Evolutionary conservation across 1,284 basidiomycete species (phyloP), one percentile per base, ranked within the genome.

Genomic region (Malassezia obtusa): DNA sequence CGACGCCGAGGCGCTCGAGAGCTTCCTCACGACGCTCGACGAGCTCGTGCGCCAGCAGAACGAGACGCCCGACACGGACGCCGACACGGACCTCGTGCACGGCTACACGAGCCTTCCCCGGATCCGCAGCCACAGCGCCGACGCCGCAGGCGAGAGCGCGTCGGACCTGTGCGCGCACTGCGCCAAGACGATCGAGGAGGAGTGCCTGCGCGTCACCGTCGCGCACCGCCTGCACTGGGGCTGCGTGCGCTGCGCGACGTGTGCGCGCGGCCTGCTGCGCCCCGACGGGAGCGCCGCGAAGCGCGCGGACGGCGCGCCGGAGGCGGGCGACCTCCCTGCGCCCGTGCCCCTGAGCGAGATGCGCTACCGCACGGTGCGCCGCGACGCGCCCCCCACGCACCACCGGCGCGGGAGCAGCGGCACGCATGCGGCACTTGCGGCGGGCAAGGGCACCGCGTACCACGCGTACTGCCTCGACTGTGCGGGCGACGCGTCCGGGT

Each of bases 141-240:
- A 64, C 24, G 57, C 60, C 14, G 25, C 10, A 5, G 59, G 73
- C 50, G n/a, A 17, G 17, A 19, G 15, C n/a, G 71, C 75, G 3
- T 76, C 76, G n/a, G 94, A 98, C 77, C 81, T 91, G 32, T 99
- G 94, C 71, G 82, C 88, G 43, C 84, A 82, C 61, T 99, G 94
- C 74, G 81, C 81, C 36, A 79, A 84, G 59, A 92, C 91, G 0
- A 87, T 99, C 21, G 94, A 99, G 75, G 94, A 99, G 73, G 92
- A 98, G 67, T 98, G 94, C 69, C 84, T 89, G 36, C 81, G 92
- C 51, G 78, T 92, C 26, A 91, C 90, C 32, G 90, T 89, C 28
- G 91, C 90, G 76, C 84, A 89, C 69, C 81, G 94, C 46, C 98
- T 94, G 94, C 94, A 98, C 76, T 86, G 88, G 2, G 80, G 85